Conservation (phyloP, 1,284 basidiomycete species). For the Flammula alnicola region DNA sequence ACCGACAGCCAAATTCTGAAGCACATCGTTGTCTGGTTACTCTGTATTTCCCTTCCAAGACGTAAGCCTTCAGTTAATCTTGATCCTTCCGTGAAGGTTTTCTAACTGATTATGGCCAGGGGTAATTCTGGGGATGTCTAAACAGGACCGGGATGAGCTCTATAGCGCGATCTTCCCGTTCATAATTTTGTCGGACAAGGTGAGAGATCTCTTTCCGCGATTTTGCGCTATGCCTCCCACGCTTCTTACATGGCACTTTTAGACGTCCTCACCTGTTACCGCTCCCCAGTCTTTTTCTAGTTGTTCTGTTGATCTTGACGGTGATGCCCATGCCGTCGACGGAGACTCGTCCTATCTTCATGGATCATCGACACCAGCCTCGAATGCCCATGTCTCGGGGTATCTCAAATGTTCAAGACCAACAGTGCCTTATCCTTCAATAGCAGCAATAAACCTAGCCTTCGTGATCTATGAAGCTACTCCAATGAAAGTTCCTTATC, state of each 20-base stretch:
- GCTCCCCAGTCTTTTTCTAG: no score
- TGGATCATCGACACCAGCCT: neutral
- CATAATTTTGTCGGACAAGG: constrained; percentile 23
- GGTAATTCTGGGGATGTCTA: constrained; percentile 23
- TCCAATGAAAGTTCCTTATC: constrained; percentile 47
- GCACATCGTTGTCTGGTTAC: constrained; percentile 40
- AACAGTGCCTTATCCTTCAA: constrained; percentile 38
- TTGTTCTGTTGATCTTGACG: neutral
- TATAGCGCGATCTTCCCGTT: constrained; percentile 27
- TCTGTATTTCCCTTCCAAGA: constrained; percentile 39
- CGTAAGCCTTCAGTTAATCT: constrained; percentile 23
- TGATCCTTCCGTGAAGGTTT: constrained; percentile 13
- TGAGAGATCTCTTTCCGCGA: constrained; percentile 17
- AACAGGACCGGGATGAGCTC: constrained; percentile 24
- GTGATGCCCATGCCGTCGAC: no score
- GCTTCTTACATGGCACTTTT: neutral
- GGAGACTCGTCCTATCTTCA: neutral
- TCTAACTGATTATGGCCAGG: constrained; percentile 17
- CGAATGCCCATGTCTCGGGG: constrained; percentile 6
- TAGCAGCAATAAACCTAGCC: constrained; percentile 52
- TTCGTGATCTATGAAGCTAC: constrained; percentile 53
- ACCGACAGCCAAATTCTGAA: constrained; percentile 9
- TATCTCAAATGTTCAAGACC: constrained; percentile 13
- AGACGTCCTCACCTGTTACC: neutral
- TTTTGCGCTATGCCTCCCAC: constrained; percentile 15